Percentiles rank a stretch among this genome's conserved stretches.
phyloP scores from a whole-genome alignment of 495 filamentous ascomycete species.

The Staphylotrichum longicolle region DNA sequence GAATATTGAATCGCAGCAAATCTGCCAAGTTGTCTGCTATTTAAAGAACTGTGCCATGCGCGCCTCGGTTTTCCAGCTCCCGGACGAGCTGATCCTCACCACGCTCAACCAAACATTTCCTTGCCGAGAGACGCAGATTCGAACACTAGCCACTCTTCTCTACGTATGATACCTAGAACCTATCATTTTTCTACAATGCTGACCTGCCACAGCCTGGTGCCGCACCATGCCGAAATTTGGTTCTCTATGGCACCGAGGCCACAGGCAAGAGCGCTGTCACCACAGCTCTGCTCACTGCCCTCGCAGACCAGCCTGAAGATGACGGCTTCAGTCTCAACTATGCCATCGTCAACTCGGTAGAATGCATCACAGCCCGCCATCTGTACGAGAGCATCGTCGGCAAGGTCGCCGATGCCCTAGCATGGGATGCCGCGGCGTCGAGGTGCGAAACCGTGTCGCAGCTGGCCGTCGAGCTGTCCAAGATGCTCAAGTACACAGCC shows the following conservation, averaged over 20 bases:
- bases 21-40: too few species aligned
- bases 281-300: constrained; percentile 53
- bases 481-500: constrained; percentile 51
- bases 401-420: constrained; percentile 53
- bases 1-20: too few species aligned
- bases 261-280: constrained; percentile 83
- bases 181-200: neutral
- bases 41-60: too few species aligned
- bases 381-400: constrained; percentile 67
- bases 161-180: constrained; percentile 46
- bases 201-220: constrained; percentile 37
- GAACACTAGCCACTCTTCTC: constrained; percentile 61
- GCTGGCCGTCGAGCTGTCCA: constrained; percentile 66
- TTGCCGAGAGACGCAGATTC: constrained; percentile 63
- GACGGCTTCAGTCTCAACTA: constrained; percentile 46
- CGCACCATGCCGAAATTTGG: constrained; percentile 56
- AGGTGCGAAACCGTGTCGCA: constrained; percentile 76
- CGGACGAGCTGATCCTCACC: constrained; percentile 52
- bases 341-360: constrained; percentile 71
- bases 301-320: constrained; percentile 19
- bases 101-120: constrained; percentile 52
- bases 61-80: constrained; percentile 42
- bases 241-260: constrained; percentile 84
- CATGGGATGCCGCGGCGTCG: constrained; percentile 41
- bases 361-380: constrained; percentile 89